A percentile compares a stretch with the other conserved stretches of the same genome.
Conservation (phyloP, 371 early-diverging fungal species). For the Cokeromyces recurvatus region DNA sequence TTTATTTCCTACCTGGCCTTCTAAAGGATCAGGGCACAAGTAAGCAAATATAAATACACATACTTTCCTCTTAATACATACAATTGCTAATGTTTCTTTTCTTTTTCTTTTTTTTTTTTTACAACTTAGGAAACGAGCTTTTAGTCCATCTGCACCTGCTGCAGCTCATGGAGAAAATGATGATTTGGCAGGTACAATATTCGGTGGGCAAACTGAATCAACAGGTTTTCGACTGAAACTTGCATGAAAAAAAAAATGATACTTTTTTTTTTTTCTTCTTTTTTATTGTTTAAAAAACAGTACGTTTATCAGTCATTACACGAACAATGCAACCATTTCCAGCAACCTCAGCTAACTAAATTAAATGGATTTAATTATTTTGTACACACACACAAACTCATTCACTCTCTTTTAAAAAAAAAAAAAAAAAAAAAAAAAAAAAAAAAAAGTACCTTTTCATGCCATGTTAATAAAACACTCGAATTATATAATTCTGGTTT, state of each 20-base stretch:
- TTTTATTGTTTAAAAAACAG: conserved; percentile 43
- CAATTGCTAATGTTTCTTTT: not conserved
- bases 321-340: conserved; percentile 87
- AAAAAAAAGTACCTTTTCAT: conserved; percentile 94
- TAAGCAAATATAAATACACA: conserved; percentile 8
- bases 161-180: conserved; percentile 55
- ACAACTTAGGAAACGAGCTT: conserved; percentile 30
- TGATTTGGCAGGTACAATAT: conserved; percentile 44
- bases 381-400: too few relatives aligned
- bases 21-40: conserved; percentile 76
- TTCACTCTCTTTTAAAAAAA: too few relatives aligned
- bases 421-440: too few relatives aligned
- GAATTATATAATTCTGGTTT: conserved; percentile 83
- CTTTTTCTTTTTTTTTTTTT: too few relatives aligned
- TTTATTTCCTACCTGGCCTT: conserved; percentile 94
- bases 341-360: conserved; percentile 76
- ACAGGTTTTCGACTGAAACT: conserved; percentile 54
- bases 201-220: conserved; percentile 52
- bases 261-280: not conserved
- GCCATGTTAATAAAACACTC: conserved; percentile 81
- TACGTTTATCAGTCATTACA: conserved; percentile 82
- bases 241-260: conserved; percentile 13
- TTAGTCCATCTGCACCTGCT: conserved; percentile 63
- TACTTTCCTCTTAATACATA: not conserved
- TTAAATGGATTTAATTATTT: not conserved